Base-by-base conservation (phyloP, 768 basidiomycete genomes). In the Amanita jacksonii region DNA sequence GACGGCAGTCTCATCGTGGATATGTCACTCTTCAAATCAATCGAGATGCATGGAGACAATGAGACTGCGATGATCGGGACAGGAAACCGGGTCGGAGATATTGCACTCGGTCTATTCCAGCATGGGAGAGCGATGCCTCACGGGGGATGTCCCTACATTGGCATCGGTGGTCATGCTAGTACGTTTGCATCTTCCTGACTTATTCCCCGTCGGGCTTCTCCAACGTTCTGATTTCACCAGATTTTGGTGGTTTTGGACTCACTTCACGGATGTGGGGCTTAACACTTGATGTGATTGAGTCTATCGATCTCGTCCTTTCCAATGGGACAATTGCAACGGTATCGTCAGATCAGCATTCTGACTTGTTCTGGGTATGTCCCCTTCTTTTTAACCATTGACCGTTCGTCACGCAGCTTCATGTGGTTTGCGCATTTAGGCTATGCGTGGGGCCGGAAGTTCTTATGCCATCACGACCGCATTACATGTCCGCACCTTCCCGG, bases 261-360 rank as follows among this genome's bases (percentile, higher is more conserved):
- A 53, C 52, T 2, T 58, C 57, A 8, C 43, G 60, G 20, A 54
- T 54, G 50, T 60, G 58, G 60, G 60, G 60, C 24, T 44, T 62
- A 3, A 55, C 56, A 3, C 43, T 62, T 1, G 59, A 60, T 34
- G 57, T 54, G 1, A 52, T 62, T 10, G 24, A 36, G 12, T 47
- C 52, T 15, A 47, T 56, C 9, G 55, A 56, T 18, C 52, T 60
- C 19, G 60, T 62, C 8, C 50, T 60, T 6, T 51, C 59, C 3
- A 54, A 62, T 35, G 60, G 60, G 6, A 53, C 54, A 3, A 56
- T 60, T 28, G 38, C 47, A 5, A 51, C 41, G 4, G 52, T 48
- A 12, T 58, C 57, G 9, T 38, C 49, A 12, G 36, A 47, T 31
- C 50, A 23, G 12, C 35, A 60, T 34, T 37, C 59, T 3, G 59